A percentile compares a stretch with the other conserved stretches of the same genome.
Evolutionary conservation across 75 land plant species (phyloP).

Genomic region (Pinus albicaulis): DNA sequence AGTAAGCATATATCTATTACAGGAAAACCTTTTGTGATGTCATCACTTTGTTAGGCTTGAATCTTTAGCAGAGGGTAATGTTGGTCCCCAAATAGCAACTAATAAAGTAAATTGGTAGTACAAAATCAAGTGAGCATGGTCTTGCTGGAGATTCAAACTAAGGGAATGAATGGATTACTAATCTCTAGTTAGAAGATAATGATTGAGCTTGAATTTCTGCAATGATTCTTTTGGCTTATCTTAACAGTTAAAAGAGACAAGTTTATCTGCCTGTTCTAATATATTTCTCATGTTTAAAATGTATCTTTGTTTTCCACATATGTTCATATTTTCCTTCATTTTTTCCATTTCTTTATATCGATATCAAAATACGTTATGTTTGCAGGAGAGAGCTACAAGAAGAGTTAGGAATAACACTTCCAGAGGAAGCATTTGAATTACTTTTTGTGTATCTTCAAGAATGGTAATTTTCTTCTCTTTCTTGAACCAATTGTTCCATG

Average conservation of each 20-base stretch:
- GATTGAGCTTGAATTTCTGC: background rate
- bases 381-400: conserved; percentile 90
- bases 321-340: background rate
- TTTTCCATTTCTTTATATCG: background rate
- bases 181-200: background rate
- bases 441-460: conserved; percentile 76
- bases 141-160: background rate
- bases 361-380: background rate
- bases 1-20: background rate
- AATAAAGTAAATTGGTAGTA: background rate
- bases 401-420: conserved; percentile 85
- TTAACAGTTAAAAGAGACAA: background rate
- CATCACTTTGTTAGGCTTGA: too few species aligned
- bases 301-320: background rate
- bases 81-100: too few species aligned
- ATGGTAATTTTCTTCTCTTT: conserved; percentile 42
- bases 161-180: background rate
- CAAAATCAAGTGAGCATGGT: background rate
- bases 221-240: background rate
- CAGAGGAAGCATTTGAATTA: conserved; percentile 88
- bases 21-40: too few species aligned
- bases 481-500: too few species aligned
- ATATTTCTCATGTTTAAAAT: background rate
- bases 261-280: background rate
- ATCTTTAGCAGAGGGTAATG: too few species aligned